A percentile compares a stretch with the other conserved stretches of the same genome.
These are phyloP conservation scores for Rhodamnia argentea DNA, from an alignment of 345 rosid species.

Conservation along the genomic window DNA sequence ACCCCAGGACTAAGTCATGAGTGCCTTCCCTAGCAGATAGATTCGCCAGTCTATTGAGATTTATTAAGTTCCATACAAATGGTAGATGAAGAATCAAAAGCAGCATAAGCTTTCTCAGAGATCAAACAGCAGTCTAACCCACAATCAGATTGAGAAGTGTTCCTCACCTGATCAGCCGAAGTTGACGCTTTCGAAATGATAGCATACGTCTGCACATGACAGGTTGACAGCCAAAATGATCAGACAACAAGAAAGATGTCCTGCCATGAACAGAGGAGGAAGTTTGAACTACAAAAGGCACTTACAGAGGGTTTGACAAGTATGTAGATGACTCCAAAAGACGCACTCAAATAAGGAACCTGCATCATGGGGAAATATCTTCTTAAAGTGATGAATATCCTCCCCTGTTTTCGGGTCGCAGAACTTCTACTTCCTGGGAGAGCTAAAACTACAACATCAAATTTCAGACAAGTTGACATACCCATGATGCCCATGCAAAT, in stretches of 20 bases:
- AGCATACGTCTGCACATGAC: constrained; percentile 31
- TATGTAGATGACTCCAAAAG: constrained; percentile 41
- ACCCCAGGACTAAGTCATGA: not conserved
- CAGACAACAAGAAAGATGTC: not conserved
- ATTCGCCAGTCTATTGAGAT: not conserved
- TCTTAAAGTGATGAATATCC: not conserved
- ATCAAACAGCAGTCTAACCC: not conserved
- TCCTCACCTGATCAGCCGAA: constrained; percentile 31
- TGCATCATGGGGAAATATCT: not conserved
- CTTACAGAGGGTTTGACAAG: constrained; percentile 43
- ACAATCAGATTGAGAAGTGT: not conserved
- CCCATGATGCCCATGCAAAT: constrained; percentile 51
- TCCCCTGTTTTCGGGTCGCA: not conserved
- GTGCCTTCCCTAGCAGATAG: not conserved
- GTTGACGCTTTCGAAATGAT: constrained; percentile 45
- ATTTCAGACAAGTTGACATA: not conserved
- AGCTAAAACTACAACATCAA: not conserved
- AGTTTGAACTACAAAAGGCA: not conserved
- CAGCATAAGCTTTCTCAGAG: not conserved
- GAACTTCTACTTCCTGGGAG: not conserved
- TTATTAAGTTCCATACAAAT: not conserved
- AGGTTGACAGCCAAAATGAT: not conserved
- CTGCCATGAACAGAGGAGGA: not conserved
- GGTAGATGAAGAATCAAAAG: not conserved
- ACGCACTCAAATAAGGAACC: constrained; percentile 43